phyloP scores from a whole-genome alignment of 208 protist species.

The Acanthamoeba pearcei region DNA sequence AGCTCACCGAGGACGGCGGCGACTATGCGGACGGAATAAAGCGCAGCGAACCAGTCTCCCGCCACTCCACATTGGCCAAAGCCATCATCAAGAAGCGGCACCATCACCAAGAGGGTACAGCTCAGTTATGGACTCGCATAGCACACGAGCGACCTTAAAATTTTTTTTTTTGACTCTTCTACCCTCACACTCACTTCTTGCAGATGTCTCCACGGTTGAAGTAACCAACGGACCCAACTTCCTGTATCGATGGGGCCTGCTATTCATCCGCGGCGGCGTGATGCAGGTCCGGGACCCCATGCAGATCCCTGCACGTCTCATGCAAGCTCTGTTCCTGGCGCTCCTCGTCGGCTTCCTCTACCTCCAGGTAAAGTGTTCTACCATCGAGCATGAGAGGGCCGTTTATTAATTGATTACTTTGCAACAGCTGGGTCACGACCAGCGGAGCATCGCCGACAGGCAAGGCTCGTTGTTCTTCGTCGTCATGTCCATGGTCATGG shows the following conservation, averaged over 20 bases:
- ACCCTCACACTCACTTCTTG: no score
- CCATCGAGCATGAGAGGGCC: no score
- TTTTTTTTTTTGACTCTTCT: no score
- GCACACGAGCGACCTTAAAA: no score
- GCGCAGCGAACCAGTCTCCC: neutral
- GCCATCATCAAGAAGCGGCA: neutral
- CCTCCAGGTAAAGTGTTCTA: neutral
- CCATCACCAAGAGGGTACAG: neutral
- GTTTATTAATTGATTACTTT: no score
- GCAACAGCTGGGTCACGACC: constrained; percentile 20
- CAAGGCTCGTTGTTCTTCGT: constrained; percentile 69
- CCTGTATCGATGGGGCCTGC: neutral
- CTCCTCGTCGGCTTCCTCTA: constrained; percentile 55
- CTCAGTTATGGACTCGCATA: no score
- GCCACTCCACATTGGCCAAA: neutral
- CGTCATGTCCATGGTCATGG: constrained; percentile 32
- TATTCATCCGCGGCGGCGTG: neutral
- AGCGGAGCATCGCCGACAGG: neutral
- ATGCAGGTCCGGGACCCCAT: constrained; percentile 17
- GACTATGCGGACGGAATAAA: neutral
- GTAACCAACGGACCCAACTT: constrained; percentile 39
- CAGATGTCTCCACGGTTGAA: neutral
- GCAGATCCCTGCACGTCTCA: neutral
- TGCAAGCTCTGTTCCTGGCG: neutral
- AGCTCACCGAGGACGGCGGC: neutral